Conservation (phyloP, 2,329 filamentous ascomycete genomes). For the Fusarium sp. region DNA sequence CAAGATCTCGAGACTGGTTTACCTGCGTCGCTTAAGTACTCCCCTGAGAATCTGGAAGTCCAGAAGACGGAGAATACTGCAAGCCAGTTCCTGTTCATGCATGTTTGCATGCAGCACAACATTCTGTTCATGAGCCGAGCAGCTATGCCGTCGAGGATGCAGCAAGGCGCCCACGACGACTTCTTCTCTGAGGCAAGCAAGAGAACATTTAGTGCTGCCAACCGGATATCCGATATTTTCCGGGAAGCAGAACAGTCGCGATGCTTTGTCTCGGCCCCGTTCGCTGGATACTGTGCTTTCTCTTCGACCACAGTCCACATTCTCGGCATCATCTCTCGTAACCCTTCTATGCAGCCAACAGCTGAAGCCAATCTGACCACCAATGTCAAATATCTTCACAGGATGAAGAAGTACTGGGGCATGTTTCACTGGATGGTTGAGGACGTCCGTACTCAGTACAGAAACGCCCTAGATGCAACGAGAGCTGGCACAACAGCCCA, state of each 20-base stretch:
- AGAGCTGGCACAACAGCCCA: conserved; percentile 70
- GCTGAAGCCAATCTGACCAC: conserved; percentile 87
- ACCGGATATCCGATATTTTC: conserved; percentile 86
- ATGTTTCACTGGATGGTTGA: conserved; percentile 99
- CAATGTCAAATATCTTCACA: conserved; percentile 90
- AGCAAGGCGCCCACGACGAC: conserved; percentile 78
- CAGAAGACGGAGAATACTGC: conserved; percentile 87
- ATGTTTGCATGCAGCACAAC: conserved; percentile 90
- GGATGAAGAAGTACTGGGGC: conserved; percentile 98
- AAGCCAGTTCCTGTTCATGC: conserved; percentile 92
- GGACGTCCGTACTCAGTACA: conserved; percentile 89
- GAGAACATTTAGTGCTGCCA: conserved; percentile 85
- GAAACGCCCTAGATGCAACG: conserved; percentile 84
- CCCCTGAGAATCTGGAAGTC: conserved; percentile 82
- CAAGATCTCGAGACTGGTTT: conserved; percentile 77
- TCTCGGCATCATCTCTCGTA: conserved; percentile 89
- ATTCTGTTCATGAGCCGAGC: conserved; percentile 91
- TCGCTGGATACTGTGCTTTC: conserved; percentile 95
- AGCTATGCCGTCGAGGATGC: conserved; percentile 77
- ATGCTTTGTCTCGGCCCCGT: conserved; percentile 87
- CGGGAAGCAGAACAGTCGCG: conserved; percentile 76
- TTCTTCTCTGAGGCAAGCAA: conserved; percentile 82
- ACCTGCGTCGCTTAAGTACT: conserved; percentile 80
- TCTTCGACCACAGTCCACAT: conserved; percentile 95
- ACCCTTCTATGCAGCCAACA: conserved; percentile 77